phyloP scores from a whole-genome alignment of 2,329 filamentous ascomycete species.

The Aspergillus ustus region DNA sequence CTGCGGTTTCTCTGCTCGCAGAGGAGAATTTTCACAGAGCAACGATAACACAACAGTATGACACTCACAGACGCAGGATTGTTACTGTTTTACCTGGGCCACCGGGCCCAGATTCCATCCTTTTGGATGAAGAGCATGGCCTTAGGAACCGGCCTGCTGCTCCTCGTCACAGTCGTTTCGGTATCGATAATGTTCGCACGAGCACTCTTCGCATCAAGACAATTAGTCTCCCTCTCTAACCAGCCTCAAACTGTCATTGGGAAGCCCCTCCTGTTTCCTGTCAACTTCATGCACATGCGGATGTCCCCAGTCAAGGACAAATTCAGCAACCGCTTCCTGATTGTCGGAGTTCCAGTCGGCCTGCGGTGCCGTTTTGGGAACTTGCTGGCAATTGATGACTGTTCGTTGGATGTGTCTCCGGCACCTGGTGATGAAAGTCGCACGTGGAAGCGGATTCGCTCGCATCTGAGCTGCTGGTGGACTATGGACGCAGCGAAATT shows the following conservation, averaged over 20 bases:
- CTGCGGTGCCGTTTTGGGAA: constrained; percentile 13
- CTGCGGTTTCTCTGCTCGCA: neutral
- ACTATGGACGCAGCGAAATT: constrained; percentile 9
- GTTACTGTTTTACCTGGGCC: constrained; percentile 4
- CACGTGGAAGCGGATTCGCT: neutral
- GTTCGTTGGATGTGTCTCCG: neutral
- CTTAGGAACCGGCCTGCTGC: neutral
- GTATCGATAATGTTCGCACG: neutral
- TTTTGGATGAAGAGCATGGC: constrained; percentile 1
- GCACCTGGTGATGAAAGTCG: neutral
- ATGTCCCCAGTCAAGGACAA: constrained; percentile 10
- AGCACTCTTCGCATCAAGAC: neutral
- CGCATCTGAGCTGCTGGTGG: constrained; percentile 16
- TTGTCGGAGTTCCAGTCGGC: constrained; percentile 15
- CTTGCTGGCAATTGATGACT: constrained; percentile 13
- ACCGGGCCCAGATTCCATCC: constrained; percentile 2
- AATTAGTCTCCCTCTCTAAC: constrained; percentile 1
- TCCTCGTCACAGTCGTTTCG: neutral
- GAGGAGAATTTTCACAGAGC: neutral
- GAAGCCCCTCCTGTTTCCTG: constrained; percentile 15
- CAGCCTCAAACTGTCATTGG: constrained; percentile 8
- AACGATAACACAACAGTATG: neutral
- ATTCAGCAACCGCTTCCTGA: constrained; percentile 14
- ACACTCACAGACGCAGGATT: neutral
- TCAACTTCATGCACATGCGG: constrained; percentile 16